Percentiles rank a stretch among this genome's conserved stretches.
phyloP scores from a whole-genome alignment of 2,329 filamentous ascomycete species.

The Fusarium humuli region DNA sequence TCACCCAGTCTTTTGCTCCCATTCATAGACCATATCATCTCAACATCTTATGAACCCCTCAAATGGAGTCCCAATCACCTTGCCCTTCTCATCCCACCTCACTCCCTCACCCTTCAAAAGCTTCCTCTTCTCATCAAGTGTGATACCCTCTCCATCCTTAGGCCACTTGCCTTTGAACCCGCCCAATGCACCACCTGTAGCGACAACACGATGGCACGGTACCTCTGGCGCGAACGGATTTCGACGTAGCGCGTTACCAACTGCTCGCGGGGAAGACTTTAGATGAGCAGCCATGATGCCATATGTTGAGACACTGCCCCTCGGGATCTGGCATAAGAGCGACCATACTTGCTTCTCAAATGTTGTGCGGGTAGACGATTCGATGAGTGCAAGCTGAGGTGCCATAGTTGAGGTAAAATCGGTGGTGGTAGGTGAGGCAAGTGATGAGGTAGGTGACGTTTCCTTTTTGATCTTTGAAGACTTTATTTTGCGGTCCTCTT shows the following conservation, averaged over 20 bases:
- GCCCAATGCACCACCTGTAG: slow-evolving; percentile 76
- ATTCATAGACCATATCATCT: not conserved
- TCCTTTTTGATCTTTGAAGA: slow-evolving; percentile 17
- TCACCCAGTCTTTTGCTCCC: not conserved
- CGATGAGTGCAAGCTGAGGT: slow-evolving; percentile 59
- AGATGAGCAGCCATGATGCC: slow-evolving; percentile 76
- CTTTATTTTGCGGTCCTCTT: slow-evolving; percentile 30
- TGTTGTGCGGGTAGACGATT: slow-evolving; percentile 57
- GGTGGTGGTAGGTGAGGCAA: not conserved
- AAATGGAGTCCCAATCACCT: slow-evolving; percentile 68
- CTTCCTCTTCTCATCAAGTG: slow-evolving; percentile 72
- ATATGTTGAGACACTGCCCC: slow-evolving; percentile 82
- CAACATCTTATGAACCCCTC: slow-evolving; percentile 36
- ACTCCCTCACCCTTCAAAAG: slow-evolving; percentile 74
- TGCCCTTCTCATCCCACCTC: slow-evolving; percentile 69
- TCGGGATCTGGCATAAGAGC: slow-evolving; percentile 80
- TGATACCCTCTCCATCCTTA: slow-evolving; percentile 69
- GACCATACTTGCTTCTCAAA: slow-evolving; percentile 76
- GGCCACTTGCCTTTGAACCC: slow-evolving; percentile 78
- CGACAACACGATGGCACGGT: slow-evolving; percentile 84
- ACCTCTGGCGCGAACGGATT: slow-evolving; percentile 88
- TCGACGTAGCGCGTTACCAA: slow-evolving; percentile 79
- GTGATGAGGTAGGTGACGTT: not conserved
- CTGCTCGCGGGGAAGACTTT: slow-evolving; percentile 77
- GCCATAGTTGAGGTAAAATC: slow-evolving; percentile 47